Base-by-base conservation (phyloP, 1,284 basidiomycete species). In the Sanghuangporus weigelae region DNA sequence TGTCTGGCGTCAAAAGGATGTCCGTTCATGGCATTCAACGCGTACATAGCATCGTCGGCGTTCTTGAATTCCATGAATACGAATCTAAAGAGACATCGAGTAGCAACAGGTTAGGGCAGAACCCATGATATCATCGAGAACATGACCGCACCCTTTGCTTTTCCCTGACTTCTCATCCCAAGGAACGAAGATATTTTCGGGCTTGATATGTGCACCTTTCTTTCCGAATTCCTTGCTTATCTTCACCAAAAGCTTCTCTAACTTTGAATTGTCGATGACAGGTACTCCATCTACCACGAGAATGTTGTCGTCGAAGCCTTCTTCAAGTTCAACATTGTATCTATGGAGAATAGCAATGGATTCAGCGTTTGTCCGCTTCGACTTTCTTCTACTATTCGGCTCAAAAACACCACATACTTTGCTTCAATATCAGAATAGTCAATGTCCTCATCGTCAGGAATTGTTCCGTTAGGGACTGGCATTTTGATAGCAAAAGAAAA, bases 361-460 rank as follows among this genome's bases (percentile, higher is more conserved):
- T n/a, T 46, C 21, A 46, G 16, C 16, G 7, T 19, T 46, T 19
- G 7, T 7, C 1, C 44, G 21, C 16, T 46, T 46, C 10, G 44
- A 3, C n/a, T n/a, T 7, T 19, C 21, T 46, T 42, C 40, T n/a
- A 5, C 40, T 12, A n/a, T 7, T 31, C 26, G 26, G 26, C 44
- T 42, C 26, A 63, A 49, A 51, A 31, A 42, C 44, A 51, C 23
- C 7, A 76, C 84, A 66, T 68, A 96, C 93, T 93, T 93, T 77
- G 84, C 85, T 74, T 98, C 96, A 69, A 99, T 97, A 74, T 98
- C 96, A 62, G 90, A 86, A 75, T 90, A 98, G 75, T 98, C 93
- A 69, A 97, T 93, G 63, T 86, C 89, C 63, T 92, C 88, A 67
- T 87, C 84, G 56, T 73, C 71, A 65, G 74, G 71, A 38, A 65